Evolutionary conservation across 2,329 filamentous ascomycete genomes (phyloP).

Genomic region (Phyllosticta citrichinensis): DNA sequence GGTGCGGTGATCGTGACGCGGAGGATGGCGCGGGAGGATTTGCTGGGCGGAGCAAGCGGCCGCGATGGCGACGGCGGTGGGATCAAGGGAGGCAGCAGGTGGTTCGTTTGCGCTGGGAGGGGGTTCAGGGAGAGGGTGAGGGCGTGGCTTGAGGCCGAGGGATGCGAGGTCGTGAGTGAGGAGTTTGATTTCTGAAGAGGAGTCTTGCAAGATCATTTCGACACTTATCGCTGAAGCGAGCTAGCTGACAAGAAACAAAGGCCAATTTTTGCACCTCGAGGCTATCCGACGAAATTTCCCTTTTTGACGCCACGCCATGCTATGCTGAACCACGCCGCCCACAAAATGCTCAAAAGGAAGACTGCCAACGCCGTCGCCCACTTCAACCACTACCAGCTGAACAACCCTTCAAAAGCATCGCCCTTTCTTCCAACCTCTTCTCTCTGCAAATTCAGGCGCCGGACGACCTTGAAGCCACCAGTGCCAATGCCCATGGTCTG

Average conservation of each 20-base stretch:
- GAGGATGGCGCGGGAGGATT: constrained; percentile 39
- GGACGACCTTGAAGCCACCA: constrained; percentile 81
- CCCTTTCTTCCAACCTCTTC: constrained; percentile 48
- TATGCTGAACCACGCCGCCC: no score
- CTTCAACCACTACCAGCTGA: background rate
- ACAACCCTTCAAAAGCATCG: constrained; percentile 50
- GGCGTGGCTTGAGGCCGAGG: constrained; percentile 37
- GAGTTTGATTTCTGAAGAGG: constrained; percentile 41
- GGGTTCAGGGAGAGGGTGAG: constrained; percentile 39
- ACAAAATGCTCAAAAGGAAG: no score
- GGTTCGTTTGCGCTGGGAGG: constrained; percentile 51
- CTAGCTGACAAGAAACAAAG: no score
- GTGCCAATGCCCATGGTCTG: constrained; percentile 89
- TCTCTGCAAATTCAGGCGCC: constrained; percentile 58
- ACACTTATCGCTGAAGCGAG: no score
- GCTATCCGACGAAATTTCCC: no score
- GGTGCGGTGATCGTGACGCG: constrained; percentile 26
- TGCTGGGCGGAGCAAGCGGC: constrained; percentile 11
- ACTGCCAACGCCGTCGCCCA: background rate
- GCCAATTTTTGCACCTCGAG: no score
- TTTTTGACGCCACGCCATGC: no score
- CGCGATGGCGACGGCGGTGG: constrained; percentile 23
- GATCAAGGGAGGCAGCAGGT: constrained; percentile 19
- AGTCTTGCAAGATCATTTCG: background rate
- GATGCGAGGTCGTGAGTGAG: constrained; percentile 35